A percentile compares a stretch with the other conserved stretches of the same genome.
These are phyloP conservation scores for Euptelea pleiosperma DNA, from an alignment of 164 flowering plant genomes.

Conservation along the genomic window DNA sequence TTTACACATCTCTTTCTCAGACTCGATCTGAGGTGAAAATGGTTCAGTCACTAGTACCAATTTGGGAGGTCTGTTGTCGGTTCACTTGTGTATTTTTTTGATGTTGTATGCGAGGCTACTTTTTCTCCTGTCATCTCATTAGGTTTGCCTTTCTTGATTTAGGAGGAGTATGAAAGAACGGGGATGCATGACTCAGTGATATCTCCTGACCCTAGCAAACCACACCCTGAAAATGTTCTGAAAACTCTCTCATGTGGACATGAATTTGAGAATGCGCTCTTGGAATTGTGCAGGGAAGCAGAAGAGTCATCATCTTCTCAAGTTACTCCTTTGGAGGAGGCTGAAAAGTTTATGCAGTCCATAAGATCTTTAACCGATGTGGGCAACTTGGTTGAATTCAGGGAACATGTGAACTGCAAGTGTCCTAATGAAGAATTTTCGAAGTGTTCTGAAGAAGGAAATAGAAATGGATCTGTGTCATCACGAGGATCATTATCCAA, in stretches of 20 bases:
- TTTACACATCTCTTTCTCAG: conserved; percentile 75
- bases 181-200: conserved; percentile 44
- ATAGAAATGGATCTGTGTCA: conserved; percentile 6
- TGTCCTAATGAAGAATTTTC: conserved; percentile 16
- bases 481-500: conserved; percentile 20
- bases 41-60: conserved; percentile 96
- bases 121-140: conserved; percentile 7
- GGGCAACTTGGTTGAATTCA: conserved; percentile 23
- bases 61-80: conserved; percentile 83
- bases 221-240: conserved; percentile 57
- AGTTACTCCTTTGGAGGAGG: conserved; percentile 20
- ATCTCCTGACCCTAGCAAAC: conserved; percentile 60
- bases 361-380: conserved; percentile 26
- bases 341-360: conserved; percentile 25
- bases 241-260: conserved; percentile 44
- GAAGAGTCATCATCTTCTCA: conserved; percentile 22
- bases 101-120: not conserved
- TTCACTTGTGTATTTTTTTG: not conserved
- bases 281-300: conserved; percentile 34
- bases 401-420: conserved; percentile 12
- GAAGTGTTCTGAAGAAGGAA: conserved; percentile 22
- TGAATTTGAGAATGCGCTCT: conserved; percentile 40
- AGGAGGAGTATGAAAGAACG: conserved; percentile 87
- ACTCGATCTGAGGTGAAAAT: conserved; percentile 71
- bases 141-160: conserved; percentile 14